Conservation (phyloP, 257 asterid genomes). For the Eustoma russellianum region DNA sequence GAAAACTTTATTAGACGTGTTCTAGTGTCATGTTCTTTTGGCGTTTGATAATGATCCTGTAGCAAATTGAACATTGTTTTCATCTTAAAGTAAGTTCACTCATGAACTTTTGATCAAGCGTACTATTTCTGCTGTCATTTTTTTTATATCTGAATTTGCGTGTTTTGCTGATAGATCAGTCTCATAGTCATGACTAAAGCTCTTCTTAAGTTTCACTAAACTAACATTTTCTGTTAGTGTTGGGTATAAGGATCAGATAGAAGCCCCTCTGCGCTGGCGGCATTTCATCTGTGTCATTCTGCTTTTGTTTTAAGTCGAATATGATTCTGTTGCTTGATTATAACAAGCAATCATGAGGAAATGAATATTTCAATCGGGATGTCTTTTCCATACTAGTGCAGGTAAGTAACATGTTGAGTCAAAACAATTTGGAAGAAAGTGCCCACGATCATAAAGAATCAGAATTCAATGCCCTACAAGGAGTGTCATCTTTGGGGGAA, state of each 20-base stretch:
- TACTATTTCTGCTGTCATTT: too few species aligned
- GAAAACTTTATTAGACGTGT: not conserved
- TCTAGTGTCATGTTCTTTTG: not conserved
- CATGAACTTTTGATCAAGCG: not conserved
- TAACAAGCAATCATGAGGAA: not conserved
- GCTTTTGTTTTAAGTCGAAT: not conserved
- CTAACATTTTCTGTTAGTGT: not conserved
- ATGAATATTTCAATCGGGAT: not conserved
- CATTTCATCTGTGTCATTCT: too few species aligned
- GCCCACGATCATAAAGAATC: conserved; percentile 14
- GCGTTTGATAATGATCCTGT: not conserved
- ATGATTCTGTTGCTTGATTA: not conserved
- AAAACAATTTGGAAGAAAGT: conserved; percentile 18
- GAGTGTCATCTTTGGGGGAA: conserved; percentile 12
- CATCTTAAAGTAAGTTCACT: not conserved
- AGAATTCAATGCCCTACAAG: conserved; percentile 10
- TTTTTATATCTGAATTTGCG: too few species aligned
- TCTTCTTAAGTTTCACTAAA: not conserved
- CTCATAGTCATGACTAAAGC: too few species aligned
- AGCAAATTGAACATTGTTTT: not conserved
- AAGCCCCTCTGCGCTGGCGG: too few species aligned
- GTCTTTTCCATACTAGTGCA: not conserved
- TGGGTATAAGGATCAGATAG: not conserved
- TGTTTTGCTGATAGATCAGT: too few species aligned
- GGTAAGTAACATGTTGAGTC: conserved; percentile 24